Conservation (phyloP, 495 filamentous ascomycete genomes). For the Hypoxylon fragiforme region DNA sequence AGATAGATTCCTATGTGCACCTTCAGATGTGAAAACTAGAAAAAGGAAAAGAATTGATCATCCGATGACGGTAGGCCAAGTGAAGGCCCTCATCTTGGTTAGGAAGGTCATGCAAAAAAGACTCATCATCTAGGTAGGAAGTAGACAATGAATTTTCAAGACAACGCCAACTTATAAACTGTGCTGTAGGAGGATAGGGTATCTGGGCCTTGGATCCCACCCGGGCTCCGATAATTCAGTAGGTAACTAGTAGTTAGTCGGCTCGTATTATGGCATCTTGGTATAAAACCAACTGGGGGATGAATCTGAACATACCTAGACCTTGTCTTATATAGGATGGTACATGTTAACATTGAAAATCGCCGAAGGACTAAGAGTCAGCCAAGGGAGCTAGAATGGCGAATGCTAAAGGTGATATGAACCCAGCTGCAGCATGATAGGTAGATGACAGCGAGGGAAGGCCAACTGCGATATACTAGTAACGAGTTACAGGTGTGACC, state of each 20-base stretch:
- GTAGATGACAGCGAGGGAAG: not conserved
- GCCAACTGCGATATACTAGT: not conserved
- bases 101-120: constrained; percentile 28
- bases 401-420: too few species aligned
- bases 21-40: constrained; percentile 8
- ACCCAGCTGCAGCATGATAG: too few species aligned
- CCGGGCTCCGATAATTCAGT: too few species aligned
- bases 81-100: constrained; percentile 10
- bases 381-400: too few species aligned
- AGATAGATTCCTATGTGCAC: not conserved
- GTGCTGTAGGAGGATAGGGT: not conserved
- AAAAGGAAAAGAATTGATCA: constrained; percentile 4
- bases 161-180: not conserved
- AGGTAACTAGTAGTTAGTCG: too few species aligned
- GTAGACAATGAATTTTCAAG: constrained; percentile 1
- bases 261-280: too few species aligned
- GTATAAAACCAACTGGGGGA: too few species aligned
- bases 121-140: constrained; percentile 2
- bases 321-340: too few species aligned
- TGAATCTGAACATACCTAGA: too few species aligned
- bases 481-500: constrained; percentile 14
- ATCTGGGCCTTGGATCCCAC: constrained; percentile 2
- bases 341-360: too few species aligned
- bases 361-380: too few species aligned
- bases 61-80: constrained; percentile 24